These are phyloP conservation scores for cucumber (Cucumis sativus) DNA, from an alignment of 306 rosid genomes.

Conservation along the genomic window Cucumber_9930_V3 NC_026656.2:1386501-1387000, in stretches of 20 bases:
- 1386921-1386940: conserved; percentile 10
- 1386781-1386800: background rate
- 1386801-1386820: background rate
- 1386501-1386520: conserved; percentile 25
- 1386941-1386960: conserved; percentile 18
- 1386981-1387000: background rate
- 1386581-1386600: conserved; percentile 12
- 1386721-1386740: background rate
- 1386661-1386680: conserved; percentile 39
- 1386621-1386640: conserved; percentile 27
- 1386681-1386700: conserved; percentile 40
- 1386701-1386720: background rate
- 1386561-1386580: conserved; percentile 26
- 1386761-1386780: background rate
- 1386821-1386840: background rate
- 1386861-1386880: conserved; percentile 3
- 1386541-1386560: conserved; percentile 25
- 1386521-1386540: conserved; percentile 41
- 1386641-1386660: conserved; percentile 30
- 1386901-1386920: conserved; percentile 12
- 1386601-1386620: conserved; percentile 26
- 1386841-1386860: too few relatives aligned
- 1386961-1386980: conserved; percentile 1
- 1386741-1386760: too few relatives aligned
- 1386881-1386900: conserved; percentile 13